A percentile compares a stretch with the other conserved stretches of the same genome.
phyloP scores from a whole-genome alignment of 1,139 yeast species.

The Arxiozyma bovina region DNA sequence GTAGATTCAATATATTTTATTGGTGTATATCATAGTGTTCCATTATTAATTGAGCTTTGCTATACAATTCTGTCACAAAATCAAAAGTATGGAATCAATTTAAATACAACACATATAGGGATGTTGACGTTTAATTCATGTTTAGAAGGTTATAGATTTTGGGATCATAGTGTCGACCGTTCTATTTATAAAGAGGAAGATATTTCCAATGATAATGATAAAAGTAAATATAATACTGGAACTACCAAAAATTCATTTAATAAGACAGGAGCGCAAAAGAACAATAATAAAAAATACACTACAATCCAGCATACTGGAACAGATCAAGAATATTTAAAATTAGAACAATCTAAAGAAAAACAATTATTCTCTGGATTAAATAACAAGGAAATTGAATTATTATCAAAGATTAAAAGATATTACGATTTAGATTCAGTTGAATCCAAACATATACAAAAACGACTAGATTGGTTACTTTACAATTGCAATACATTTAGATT shows the following conservation, averaged over 20 bases:
- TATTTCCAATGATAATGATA: neutral
- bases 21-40: conserved; percentile 30
- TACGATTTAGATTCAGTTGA: conserved; percentile 21
- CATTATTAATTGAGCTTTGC: conserved; percentile 20
- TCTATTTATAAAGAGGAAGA: neutral
- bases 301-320: conserved; percentile 5
- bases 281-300: neutral
- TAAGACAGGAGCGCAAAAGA: conserved; percentile 1
- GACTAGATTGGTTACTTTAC: conserved; percentile 25
- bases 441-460: conserved; percentile 17
- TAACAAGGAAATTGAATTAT: conserved; percentile 20
- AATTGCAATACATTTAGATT: conserved; percentile 22
- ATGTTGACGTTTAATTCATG: conserved; percentile 27
- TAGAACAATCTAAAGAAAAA: conserved; percentile 26
- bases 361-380: conserved; percentile 25
- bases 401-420: conserved; percentile 20
- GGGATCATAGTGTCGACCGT: conserved; percentile 29
- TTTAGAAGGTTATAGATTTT: conserved; percentile 28
- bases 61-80: conserved; percentile 17
- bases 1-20: conserved; percentile 22
- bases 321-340: conserved; percentile 20
- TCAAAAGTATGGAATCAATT: conserved; percentile 11
- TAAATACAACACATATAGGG: conserved; percentile 18
- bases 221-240: neutral
- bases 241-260: conserved; percentile 9